Percentiles rank a stretch among this genome's conserved stretches.
These are phyloP conservation scores for Didymellaceae sp. DNA, from an alignment of 2,329 filamentous ascomycete genomes.

Conservation along the genomic window DNA sequence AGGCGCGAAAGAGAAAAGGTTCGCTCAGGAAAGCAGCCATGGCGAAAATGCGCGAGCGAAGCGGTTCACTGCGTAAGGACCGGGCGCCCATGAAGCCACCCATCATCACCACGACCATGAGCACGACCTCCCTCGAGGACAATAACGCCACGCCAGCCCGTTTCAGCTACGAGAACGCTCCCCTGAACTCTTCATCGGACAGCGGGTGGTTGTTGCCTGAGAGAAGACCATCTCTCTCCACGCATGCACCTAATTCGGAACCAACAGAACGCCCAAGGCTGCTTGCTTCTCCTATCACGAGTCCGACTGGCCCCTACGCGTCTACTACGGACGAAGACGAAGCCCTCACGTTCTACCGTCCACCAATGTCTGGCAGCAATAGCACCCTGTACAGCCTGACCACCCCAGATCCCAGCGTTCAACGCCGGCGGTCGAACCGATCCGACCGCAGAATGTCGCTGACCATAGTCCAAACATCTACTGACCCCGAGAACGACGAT, in stretches of 20 bases:
- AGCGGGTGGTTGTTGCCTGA: conserved; percentile 32
- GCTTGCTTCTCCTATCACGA: conserved; percentile 52
- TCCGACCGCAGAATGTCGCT: conserved; percentile 33
- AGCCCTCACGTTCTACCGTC: conserved; percentile 65
- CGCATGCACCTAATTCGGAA: conserved; percentile 13
- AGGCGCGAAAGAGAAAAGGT: conserved; percentile 73
- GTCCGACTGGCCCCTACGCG: conserved; percentile 66
- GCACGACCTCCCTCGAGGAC: conserved; percentile 21
- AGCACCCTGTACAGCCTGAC: conserved; percentile 49
- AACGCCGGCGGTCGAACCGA: conserved; percentile 42
- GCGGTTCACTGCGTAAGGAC: conserved; percentile 37
- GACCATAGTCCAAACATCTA: conserved; percentile 31
- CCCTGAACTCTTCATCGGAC: conserved; percentile 45
- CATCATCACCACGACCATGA: conserved; percentile 26
- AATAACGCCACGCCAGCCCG: conserved; percentile 29
- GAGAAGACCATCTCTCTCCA: conserved; percentile 24
- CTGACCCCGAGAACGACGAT: conserved; percentile 48
- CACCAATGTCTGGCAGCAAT: conserved; percentile 49
- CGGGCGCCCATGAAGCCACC: conserved; percentile 23
- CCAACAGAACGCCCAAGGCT: conserved; percentile 35
- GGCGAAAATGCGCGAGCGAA: conserved; percentile 58
- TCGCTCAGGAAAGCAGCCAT: conserved; percentile 88
- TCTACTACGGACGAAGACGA: conserved; percentile 89
- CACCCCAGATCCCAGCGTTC: conserved; percentile 28
- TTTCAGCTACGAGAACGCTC: conserved; percentile 49